These are phyloP conservation scores for Cytospora mali DNA, from an alignment of 2,329 filamentous ascomycete species.

Conservation along the genomic window DNA sequence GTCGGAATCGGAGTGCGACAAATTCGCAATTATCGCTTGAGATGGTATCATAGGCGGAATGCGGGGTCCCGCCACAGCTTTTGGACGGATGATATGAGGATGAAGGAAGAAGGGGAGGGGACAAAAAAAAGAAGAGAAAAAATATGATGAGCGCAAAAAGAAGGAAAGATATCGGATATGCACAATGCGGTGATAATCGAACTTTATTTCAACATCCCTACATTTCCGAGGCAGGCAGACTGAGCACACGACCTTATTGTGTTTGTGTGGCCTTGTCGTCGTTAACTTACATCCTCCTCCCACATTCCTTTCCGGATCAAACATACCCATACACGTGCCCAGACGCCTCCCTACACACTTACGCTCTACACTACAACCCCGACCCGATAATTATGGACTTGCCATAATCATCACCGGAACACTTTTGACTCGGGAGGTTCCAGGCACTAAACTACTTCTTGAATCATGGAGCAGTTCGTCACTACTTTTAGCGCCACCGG, in stretches of 20 bases:
- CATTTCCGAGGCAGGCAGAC: conserved; percentile 11
- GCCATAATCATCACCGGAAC: conserved; percentile 3
- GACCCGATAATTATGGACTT: neutral
- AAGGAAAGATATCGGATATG: conserved; percentile 21
- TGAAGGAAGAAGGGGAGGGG: too few relatives aligned
- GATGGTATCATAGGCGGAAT: conserved; percentile 28
- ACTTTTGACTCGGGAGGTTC: neutral
- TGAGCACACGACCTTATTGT: neutral
- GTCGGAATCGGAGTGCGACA: conserved; percentile 21
- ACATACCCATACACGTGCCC: too few relatives aligned
- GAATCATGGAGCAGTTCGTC: conserved; percentile 28
- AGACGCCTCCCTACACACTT: too few relatives aligned
- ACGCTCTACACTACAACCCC: neutral
- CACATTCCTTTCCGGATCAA: too few relatives aligned
- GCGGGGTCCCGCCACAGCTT: conserved; percentile 26
- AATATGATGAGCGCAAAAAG: too few relatives aligned
- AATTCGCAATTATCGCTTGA: conserved; percentile 28
- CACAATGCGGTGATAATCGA: conserved; percentile 25
- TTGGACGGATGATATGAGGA: too few relatives aligned
- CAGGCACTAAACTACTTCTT: too few relatives aligned
- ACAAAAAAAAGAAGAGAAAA: too few relatives aligned
- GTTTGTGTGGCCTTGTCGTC: neutral
- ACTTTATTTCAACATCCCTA: conserved; percentile 21
- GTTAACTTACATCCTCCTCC: too few relatives aligned
- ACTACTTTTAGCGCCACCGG: conserved; percentile 28